phyloP scores from a whole-genome alignment of 2,329 filamentous ascomycete species.

The Cladorrhinum sp. region DNA sequence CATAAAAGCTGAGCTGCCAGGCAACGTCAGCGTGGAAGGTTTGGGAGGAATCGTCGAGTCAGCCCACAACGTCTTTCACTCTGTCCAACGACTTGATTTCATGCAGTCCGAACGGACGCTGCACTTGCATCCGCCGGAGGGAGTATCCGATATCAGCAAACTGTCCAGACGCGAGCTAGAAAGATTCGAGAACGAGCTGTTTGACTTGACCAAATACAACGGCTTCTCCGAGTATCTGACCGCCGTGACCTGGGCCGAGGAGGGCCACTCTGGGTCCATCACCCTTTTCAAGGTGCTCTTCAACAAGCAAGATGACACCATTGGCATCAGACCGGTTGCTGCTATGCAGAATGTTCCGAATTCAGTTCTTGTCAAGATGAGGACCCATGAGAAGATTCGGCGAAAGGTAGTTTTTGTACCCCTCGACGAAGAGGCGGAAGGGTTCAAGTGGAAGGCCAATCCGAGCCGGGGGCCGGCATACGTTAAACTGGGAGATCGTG shows the following conservation, averaged over 20 bases:
- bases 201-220: conserved; percentile 24
- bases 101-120: conserved; percentile 21
- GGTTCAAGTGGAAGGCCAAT: conserved; percentile 24
- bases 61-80: conserved; percentile 23
- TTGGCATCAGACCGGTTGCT: conserved; percentile 20
- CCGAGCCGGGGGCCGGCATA: conserved; percentile 17
- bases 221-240: conserved; percentile 21
- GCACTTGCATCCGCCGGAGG: conserved; percentile 4
- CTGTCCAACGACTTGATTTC: conserved; percentile 20
- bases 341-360: conserved; percentile 26
- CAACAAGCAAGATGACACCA: conserved; percentile 1
- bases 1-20: conserved; percentile 21
- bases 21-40: conserved; percentile 21
- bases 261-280: conserved; percentile 15
- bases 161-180: conserved; percentile 19
- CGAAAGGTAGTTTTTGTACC: conserved; percentile 22
- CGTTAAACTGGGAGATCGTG: conserved; percentile 2
- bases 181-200: conserved; percentile 24
- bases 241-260: conserved; percentile 23
- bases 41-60: conserved; percentile 23
- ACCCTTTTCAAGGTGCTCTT: conserved; percentile 21
- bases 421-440: conserved; percentile 11
- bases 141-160: background rate
- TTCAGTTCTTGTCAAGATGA: conserved; percentile 19
- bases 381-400: conserved; percentile 19